These are phyloP conservation scores for Ocimum tenuiflorum DNA, from an alignment of 257 asterid genomes.

Conservation along the genomic window DNA sequence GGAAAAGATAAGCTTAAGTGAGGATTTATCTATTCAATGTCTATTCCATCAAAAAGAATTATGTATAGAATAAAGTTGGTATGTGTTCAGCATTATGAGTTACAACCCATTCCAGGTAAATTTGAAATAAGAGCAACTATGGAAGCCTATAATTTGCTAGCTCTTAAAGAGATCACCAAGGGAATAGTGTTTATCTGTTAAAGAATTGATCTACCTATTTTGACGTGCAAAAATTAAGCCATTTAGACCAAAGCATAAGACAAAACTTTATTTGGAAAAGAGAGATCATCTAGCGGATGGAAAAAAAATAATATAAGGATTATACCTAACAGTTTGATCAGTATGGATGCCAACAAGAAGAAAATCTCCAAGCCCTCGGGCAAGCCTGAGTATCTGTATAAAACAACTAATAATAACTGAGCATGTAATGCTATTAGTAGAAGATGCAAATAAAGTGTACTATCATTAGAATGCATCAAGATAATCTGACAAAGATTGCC, in stretches of 20 bases:
- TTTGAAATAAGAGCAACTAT: background rate
- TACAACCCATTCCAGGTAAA: background rate
- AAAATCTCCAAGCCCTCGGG: slow-evolving; percentile 96
- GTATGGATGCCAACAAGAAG: slow-evolving; percentile 98
- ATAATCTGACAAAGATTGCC: background rate
- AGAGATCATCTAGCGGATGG: background rate
- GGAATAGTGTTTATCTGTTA: background rate
- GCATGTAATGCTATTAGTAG: background rate
- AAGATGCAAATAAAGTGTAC: background rate
- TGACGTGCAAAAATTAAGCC: background rate
- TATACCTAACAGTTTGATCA: slow-evolving; percentile 85
- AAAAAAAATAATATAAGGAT: slow-evolving; percentile 8
- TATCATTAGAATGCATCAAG: background rate
- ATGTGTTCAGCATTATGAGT: background rate
- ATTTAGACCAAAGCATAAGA: background rate
- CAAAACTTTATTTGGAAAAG: background rate
- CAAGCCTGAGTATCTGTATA: slow-evolving; percentile 77
- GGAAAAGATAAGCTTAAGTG: no score
- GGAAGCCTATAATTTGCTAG: background rate
- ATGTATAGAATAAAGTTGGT: no score
- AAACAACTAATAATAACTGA: slow-evolving; percentile 15
- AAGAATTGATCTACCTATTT: background rate
- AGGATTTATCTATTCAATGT: no score
- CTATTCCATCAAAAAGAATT: no score
- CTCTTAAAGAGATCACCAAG: slow-evolving; percentile 1